Evolutionary conservation across 495 filamentous ascomycete genomes (phyloP).

Genomic region (Pyrenopolyporus hunteri): DNA sequence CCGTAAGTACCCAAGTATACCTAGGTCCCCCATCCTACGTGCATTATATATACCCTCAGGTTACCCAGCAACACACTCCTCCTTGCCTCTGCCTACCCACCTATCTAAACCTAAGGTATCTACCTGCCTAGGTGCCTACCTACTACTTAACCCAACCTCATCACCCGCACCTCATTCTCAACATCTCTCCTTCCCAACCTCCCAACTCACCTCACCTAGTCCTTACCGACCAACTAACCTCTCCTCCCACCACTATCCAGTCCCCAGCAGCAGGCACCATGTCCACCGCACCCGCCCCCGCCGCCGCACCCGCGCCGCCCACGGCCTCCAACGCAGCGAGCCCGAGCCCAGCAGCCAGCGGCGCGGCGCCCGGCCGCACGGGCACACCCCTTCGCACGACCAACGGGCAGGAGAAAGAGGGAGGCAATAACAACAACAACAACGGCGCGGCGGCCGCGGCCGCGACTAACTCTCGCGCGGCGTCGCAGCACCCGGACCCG

Average conservation of each 20-base stretch:
- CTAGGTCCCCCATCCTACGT: no score
- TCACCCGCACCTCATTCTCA: no score
- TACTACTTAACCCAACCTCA: no score
- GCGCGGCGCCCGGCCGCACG: slow-evolving; percentile 48
- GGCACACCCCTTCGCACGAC: slow-evolving; percentile 44
- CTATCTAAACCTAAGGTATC: no score
- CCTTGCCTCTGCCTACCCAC: slow-evolving; percentile 1
- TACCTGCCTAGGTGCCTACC: no score
- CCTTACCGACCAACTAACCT: slow-evolving; percentile 10
- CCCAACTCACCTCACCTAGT: neutral
- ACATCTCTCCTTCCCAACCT: neutral
- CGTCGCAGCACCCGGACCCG: slow-evolving; percentile 58
- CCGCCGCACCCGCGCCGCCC: slow-evolving; percentile 6
- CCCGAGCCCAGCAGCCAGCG: slow-evolving; percentile 47
- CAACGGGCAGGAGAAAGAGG: slow-evolving; percentile 18
- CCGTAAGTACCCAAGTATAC: slow-evolving; percentile 15
- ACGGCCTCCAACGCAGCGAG: slow-evolving; percentile 41
- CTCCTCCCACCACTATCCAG: slow-evolving; percentile 23
- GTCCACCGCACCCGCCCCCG: neutral
- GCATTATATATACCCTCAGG: no score
- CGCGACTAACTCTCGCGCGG: slow-evolving; percentile 52
- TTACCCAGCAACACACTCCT: no score
- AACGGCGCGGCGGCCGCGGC: slow-evolving; percentile 21
- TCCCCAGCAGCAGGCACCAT: slow-evolving; percentile 30
- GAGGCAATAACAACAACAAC: neutral